phyloP scores from a whole-genome alignment of 2,329 filamentous ascomycete genomes.

The Fusarium goolgardi region DNA sequence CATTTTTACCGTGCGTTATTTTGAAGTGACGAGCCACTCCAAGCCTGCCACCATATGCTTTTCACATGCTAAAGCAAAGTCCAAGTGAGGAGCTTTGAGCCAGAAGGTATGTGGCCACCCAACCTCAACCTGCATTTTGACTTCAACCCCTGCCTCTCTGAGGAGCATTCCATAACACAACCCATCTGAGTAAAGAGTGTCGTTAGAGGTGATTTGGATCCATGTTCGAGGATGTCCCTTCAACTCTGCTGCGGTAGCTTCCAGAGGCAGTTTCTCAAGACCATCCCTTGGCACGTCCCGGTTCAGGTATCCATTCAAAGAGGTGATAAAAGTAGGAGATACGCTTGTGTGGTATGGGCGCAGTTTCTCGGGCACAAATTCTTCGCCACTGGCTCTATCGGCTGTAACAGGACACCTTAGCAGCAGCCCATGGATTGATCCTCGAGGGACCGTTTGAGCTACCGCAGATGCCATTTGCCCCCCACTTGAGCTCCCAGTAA shows the following conservation, averaged over 20 bases:
- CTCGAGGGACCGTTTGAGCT: conserved; percentile 49
- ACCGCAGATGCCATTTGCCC: conserved; percentile 61
- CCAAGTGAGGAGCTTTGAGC: conserved; percentile 58
- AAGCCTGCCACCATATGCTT: conserved; percentile 56
- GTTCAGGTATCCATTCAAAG: conserved; percentile 49
- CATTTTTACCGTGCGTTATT: neutral
- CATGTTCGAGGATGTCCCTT: conserved; percentile 56
- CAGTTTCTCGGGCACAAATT: conserved; percentile 54
- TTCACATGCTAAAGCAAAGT: conserved; percentile 56
- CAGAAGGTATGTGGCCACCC: conserved; percentile 67
- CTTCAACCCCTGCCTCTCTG: conserved; percentile 53
- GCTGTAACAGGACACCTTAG: conserved; percentile 62
- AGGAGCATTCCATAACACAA: conserved; percentile 61
- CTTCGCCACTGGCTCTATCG: conserved; percentile 54
- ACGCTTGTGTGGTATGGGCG: conserved; percentile 55
- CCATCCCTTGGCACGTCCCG: conserved; percentile 55
- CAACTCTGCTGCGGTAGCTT: conserved; percentile 49
- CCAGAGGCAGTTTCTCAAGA: conserved; percentile 56
- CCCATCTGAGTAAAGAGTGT: conserved; percentile 64
- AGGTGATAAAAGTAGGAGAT: conserved; percentile 54
- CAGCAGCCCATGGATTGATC: conserved; percentile 55
- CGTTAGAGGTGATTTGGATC: conserved; percentile 63
- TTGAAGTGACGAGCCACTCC: conserved; percentile 52
- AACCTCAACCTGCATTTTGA: conserved; percentile 56
- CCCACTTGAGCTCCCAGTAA: conserved; percentile 61